Evolutionary conservation across 164 flowering plant genomes (phyloP), one percentile per base, ranked within the genome.

Genomic region (Magnolia changhungtana): DNA sequence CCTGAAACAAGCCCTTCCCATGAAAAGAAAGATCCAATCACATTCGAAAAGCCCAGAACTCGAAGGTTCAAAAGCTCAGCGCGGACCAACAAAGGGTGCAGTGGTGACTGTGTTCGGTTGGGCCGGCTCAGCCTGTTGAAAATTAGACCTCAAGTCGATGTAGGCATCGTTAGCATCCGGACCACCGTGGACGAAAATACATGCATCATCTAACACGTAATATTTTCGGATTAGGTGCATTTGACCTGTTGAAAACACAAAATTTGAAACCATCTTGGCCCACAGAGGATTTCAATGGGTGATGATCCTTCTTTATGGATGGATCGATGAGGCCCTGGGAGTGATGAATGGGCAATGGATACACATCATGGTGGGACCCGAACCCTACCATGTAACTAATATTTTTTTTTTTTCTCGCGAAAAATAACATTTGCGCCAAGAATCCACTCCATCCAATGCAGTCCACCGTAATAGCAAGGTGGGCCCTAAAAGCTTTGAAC

Each of bases 311-410:
- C 69, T 84, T 84, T 21, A 89, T 85, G 0, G 94, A 88, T 4
- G 80, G 31, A 92, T 90, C 0, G 95, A 92, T 6, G 97, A 87
- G 1, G 84, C 97, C 75, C 93, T 82, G 77, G n/a, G n/a, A n/a
- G n/a, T 91, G 95, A 77, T 92, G 95, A n/a, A n/a, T n/a, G n/a
- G n/a, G 75, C 2, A 1, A 4, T 1, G 95, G 95, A 63, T n/a
- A n/a, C n/a, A n/a, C n/a, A n/a, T n/a, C n/a, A 29, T 84, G 90
- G 10, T 68, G 84, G 0, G 79, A 0, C 67, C 95, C 93, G 45
- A 68, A 85, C 2, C 97, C 97, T 2, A 92, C 90, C 90, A 89
- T 87, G 86, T 89, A 90, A 65, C 93, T 89, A 81, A 88, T 79
- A 0, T 61, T 3, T 23, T 76, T 81, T 0, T n/a, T n/a, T n/a